A percentile compares a stretch with the other conserved stretches of the same genome.
phyloP scores from a whole-genome alignment of 306 rosid species.

The Fagus sylvatica region DNA sequence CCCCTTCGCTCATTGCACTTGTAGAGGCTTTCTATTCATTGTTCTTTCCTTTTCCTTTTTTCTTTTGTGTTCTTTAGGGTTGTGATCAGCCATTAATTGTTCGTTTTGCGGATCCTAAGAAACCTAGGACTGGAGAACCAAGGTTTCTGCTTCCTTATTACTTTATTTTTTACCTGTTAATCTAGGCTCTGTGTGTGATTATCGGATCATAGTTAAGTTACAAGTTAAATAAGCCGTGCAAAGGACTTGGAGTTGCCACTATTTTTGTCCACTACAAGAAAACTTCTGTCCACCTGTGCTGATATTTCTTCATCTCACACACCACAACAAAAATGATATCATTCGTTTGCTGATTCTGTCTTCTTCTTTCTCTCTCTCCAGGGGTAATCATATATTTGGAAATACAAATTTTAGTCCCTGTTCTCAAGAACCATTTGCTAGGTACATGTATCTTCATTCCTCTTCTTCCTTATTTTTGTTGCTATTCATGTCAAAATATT shows the following conservation, averaged over 20 bases:
- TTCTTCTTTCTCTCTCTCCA: slow-evolving; percentile 34
- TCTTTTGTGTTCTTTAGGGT: slow-evolving; percentile 51
- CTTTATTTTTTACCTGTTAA: slow-evolving; percentile 17
- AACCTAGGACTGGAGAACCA: slow-evolving; percentile 60
- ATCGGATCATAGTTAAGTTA: slow-evolving; percentile 7
- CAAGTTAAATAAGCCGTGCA: neutral
- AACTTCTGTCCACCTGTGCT: neutral
- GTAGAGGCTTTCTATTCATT: slow-evolving; percentile 21
- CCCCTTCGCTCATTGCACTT: slow-evolving; percentile 21
- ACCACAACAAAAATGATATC: neutral
- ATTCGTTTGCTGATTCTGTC: neutral
- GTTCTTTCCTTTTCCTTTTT: slow-evolving; percentile 13
- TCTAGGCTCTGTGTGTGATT: slow-evolving; percentile 7
- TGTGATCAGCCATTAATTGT: slow-evolving; percentile 76
- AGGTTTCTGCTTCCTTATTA: slow-evolving; percentile 54
- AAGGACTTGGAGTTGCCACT: neutral
- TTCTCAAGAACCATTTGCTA: slow-evolving; percentile 52
- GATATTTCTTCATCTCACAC: neutral
- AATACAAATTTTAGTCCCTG: slow-evolving; percentile 41
- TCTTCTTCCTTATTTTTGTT: neutral
- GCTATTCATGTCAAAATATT: neutral
- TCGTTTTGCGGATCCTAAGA: slow-evolving; percentile 94
- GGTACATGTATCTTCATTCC: slow-evolving; percentile 43
- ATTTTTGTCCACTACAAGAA: neutral
- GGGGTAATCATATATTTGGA: slow-evolving; percentile 44